phyloP scores from a whole-genome alignment of 257 asterid genomes.

The Solanum lycopersicoides region DNA sequence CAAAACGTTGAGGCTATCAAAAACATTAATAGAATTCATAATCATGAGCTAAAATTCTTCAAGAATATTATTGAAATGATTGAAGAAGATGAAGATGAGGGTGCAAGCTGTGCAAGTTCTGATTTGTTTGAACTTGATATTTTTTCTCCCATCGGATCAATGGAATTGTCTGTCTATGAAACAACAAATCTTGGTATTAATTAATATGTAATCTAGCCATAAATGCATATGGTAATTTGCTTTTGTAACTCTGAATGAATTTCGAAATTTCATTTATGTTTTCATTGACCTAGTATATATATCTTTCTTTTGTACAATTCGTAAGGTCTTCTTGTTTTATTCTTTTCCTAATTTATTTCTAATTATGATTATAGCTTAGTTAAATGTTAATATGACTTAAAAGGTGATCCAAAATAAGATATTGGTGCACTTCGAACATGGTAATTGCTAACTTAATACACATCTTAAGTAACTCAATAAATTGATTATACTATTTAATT shows the following conservation, averaged over 20 bases:
- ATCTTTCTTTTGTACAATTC: not conserved
- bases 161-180: slow-evolving; percentile 69
- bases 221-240: not conserved
- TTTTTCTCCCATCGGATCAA: slow-evolving; percentile 52
- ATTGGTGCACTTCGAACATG: too few relatives aligned
- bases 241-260: slow-evolving; percentile 16
- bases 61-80: not conserved
- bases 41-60: not conserved
- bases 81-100: slow-evolving; percentile 21
- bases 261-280: not conserved
- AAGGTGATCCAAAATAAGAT: too few relatives aligned
- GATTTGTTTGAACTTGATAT: slow-evolving; percentile 73
- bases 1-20: not conserved
- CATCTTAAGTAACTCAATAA: not conserved
- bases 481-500: not conserved
- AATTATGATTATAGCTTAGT: not conserved
- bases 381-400: too few relatives aligned
- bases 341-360: not conserved
- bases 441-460: not conserved
- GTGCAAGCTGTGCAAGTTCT: slow-evolving; percentile 67
- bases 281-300: not conserved
- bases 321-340: not conserved
- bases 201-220: not conserved
- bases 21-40: not conserved
- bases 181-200: slow-evolving; percentile 39